phyloP scores from a whole-genome alignment of 225 moss, liverwort and hornwort species.

The Marchantia paleacea region DNA sequence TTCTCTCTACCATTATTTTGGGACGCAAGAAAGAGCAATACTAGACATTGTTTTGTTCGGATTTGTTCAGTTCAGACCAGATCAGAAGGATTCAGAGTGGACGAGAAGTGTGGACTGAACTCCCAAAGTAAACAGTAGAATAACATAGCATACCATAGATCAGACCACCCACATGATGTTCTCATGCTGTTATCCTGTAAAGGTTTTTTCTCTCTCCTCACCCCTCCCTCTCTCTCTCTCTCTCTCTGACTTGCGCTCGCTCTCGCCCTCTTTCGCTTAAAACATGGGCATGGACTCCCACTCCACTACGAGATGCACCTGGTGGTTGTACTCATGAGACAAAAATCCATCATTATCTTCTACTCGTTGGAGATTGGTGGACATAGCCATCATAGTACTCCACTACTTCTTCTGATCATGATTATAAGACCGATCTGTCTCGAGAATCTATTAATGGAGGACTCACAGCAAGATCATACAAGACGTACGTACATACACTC shows the following conservation, averaged over 20 bases:
- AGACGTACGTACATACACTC: not conserved
- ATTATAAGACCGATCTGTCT: not conserved
- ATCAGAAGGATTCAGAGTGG: not conserved
- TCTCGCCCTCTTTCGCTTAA: not conserved
- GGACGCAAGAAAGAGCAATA: not conserved
- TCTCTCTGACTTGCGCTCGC: not conserved
- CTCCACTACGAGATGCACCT: not conserved
- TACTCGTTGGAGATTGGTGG: not conserved
- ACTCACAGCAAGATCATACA: not conserved
- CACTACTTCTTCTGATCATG: constrained; percentile 4
- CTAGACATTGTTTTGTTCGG: not conserved
- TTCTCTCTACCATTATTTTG: constrained; percentile 13
- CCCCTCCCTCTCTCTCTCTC: not conserved
- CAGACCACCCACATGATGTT: not conserved
- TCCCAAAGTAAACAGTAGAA: not conserved
- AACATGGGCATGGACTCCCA: constrained; percentile 1
- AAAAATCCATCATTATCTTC: not conserved
- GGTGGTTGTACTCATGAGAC: not conserved
- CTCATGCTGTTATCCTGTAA: not conserved
- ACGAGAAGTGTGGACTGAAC: constrained; percentile 1
- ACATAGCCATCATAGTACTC: not conserved
- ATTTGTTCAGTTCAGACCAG: not conserved
- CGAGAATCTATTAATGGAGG: not conserved
- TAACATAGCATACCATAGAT: not conserved
- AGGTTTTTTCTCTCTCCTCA: not conserved